A percentile compares a stretch with the other conserved stretches of the same genome.
Conservation (phyloP, 352 stramenopile genomes). For the Phytophthora podocarpi region DNA sequence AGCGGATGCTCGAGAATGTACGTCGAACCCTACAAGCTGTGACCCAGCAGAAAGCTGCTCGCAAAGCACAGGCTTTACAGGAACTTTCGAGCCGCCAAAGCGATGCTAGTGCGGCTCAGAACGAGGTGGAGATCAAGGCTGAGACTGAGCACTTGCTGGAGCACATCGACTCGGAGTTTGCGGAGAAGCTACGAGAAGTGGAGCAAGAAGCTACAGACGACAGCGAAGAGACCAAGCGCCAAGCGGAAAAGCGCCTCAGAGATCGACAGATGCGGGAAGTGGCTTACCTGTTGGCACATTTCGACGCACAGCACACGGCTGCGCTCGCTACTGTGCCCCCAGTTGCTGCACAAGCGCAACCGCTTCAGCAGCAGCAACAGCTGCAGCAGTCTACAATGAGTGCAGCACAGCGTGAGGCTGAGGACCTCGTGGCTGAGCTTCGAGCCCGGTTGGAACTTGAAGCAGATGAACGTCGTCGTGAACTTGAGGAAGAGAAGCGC, state of each 20-base stretch:
- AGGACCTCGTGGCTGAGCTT: constrained; percentile 54
- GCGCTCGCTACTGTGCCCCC: constrained; percentile 12
- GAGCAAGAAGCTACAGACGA: constrained; percentile 37
- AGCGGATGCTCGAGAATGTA: constrained; percentile 26
- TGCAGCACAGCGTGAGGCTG: constrained; percentile 16
- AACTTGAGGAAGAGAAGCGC: constrained; percentile 45
- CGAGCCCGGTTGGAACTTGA: constrained; percentile 56
- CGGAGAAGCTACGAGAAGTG: constrained; percentile 37
- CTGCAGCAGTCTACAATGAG: constrained; percentile 4
- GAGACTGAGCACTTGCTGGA: constrained; percentile 29
- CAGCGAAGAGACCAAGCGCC: constrained; percentile 33
- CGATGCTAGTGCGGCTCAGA: background rate
- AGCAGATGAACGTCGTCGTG: constrained; percentile 45
- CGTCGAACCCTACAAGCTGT: constrained; percentile 39
- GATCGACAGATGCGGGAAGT: constrained; percentile 54
- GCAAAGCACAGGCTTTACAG: constrained; percentile 45
- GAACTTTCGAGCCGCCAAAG: background rate
- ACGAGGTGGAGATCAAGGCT: background rate
- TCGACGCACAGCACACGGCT: constrained; percentile 33
- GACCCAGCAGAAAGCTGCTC: constrained; percentile 54
- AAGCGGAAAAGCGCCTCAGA: constrained; percentile 41
- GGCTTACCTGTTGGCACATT: constrained; percentile 47
- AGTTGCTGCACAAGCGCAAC: background rate
- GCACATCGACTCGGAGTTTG: constrained; percentile 50
- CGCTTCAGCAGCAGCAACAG: constrained; percentile 21